phyloP scores from a whole-genome alignment of 164 flowering plant species.

The Pachysandra terminalis region DNA sequence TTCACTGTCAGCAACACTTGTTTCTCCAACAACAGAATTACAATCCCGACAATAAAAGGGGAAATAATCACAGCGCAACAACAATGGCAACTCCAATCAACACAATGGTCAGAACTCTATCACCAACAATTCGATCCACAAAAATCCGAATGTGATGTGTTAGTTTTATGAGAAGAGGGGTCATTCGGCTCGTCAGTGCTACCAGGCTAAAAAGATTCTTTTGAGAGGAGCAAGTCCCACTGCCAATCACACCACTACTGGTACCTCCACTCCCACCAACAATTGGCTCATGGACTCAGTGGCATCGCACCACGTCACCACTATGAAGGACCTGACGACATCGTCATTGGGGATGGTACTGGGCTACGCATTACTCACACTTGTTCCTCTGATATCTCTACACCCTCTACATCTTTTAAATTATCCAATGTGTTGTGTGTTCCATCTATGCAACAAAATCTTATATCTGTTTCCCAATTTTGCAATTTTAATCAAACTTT shows the following conservation, averaged over 20 bases:
- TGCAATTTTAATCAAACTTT: neutral
- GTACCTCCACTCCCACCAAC: too few species aligned
- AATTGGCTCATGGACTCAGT: too few species aligned
- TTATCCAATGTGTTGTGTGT: too few species aligned
- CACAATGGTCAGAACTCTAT: too few species aligned
- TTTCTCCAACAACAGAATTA: neutral
- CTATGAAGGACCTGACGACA: neutral
- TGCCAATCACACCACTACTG: neutral
- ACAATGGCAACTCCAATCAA: too few species aligned
- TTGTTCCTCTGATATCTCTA: neutral
- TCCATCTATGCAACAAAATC: too few species aligned
- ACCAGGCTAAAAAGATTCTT: too few species aligned
- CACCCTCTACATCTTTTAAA: neutral
- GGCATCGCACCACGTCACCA: neutral
- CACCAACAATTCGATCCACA: too few species aligned
- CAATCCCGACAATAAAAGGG: neutral
- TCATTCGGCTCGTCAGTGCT: neutral
- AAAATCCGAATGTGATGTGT: too few species aligned
- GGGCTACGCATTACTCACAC: too few species aligned
- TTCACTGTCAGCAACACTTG: neutral
- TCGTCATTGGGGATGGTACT: too few species aligned
- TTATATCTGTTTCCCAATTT: conserved; percentile 5
- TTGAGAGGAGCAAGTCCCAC: neutral
- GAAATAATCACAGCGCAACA: neutral
- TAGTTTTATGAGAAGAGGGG: neutral